These are phyloP conservation scores for Heteromeles arbutifolia DNA, from an alignment of 306 rosid species.

Conservation along the genomic window DNA sequence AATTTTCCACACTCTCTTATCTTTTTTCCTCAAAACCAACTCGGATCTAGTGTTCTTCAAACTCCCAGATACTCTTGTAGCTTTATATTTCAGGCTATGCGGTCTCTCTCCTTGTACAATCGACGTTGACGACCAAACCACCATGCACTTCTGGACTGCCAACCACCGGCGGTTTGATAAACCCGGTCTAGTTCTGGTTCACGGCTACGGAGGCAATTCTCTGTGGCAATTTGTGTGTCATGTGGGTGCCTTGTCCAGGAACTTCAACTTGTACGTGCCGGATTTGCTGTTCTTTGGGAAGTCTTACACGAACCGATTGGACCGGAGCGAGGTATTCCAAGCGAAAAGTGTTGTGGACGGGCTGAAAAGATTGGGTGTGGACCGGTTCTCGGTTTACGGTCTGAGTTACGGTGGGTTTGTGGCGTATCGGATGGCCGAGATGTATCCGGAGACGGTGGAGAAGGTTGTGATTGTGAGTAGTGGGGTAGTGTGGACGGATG, in stretches of 20 bases:
- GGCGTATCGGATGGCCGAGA: slow-evolving; percentile 35
- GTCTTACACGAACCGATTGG: slow-evolving; percentile 16
- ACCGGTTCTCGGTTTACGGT: slow-evolving; percentile 16
- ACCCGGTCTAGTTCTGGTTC: slow-evolving; percentile 24
- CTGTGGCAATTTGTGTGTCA: slow-evolving; percentile 33
- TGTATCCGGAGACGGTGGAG: slow-evolving; percentile 20
- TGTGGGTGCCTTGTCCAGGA: slow-evolving; percentile 15
- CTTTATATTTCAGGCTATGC: slow-evolving; percentile 23
- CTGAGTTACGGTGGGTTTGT: slow-evolving; percentile 42
- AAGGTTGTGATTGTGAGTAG: slow-evolving; percentile 44
- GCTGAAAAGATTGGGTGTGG: slow-evolving; percentile 26
- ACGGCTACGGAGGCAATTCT: slow-evolving; percentile 35
- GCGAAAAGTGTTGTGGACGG: slow-evolving; percentile 28
- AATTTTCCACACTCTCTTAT: not conserved
- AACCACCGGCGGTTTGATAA: not conserved
- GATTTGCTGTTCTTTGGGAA: slow-evolving; percentile 36
- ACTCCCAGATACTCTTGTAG: not conserved
- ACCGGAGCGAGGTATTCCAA: slow-evolving; percentile 26
- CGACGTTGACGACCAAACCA: slow-evolving; percentile 26
- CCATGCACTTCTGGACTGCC: slow-evolving; percentile 33
- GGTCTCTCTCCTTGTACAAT: slow-evolving; percentile 28
- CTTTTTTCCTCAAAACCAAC: not conserved
- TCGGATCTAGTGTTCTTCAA: not conserved
- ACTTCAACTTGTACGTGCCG: slow-evolving; percentile 28
- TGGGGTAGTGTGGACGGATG: slow-evolving; percentile 29